Evolutionary conservation across 2,329 filamentous ascomycete genomes (phyloP), one percentile per base, ranked within the genome.

Genomic region (Scedosporium minutisporum): DNA sequence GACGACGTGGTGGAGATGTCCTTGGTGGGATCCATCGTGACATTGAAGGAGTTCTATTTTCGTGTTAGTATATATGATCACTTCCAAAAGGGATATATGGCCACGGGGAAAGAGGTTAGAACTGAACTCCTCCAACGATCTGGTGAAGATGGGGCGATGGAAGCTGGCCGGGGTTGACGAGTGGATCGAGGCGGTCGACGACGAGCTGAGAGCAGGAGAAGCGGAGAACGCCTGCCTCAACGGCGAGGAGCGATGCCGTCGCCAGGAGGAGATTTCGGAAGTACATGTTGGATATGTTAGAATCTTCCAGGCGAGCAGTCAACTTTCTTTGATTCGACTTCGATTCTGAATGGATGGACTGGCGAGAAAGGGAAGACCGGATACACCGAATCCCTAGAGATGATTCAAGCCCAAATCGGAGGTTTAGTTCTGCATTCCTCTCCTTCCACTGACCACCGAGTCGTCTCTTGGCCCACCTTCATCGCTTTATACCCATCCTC

Each of bases 121-220:
- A 48, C 16, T 76, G 75, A 66, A 79, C 58, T 4, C 77, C 78
- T 67, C 86, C 84, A 62, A 83, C 79, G 65, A 87, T 80, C 57
- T 82, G 83, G 68, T 87, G 85, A 10, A 85, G 76, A 74, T 87
- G 84, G 41, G 76, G 76, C 23, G 77, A 76, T 71, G 76, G 77
- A 42, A 69, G 70, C 70, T 74, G 68, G 25, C 77, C 77, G 6
- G 76, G 77, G 71, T 78, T 77, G 65, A 78, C 77, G 59, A 79
- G 68, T 27, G 77, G 77, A 69, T 79, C 77, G 67, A 74, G 72
- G 42, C 76, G 76, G 70, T 79, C 77, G 59, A 78, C 76, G 41
- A 78, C 75, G 23, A 79, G 73, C 71, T 78, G 76, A 38, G 76
- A 78, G 72, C 77, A 79, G 25, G 76, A 76, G 66, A 79, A 79